These are phyloP conservation scores for Clitopilus passeckerianus DNA, from an alignment of 768 basidiomycete species.

Conservation along the genomic window DNA sequence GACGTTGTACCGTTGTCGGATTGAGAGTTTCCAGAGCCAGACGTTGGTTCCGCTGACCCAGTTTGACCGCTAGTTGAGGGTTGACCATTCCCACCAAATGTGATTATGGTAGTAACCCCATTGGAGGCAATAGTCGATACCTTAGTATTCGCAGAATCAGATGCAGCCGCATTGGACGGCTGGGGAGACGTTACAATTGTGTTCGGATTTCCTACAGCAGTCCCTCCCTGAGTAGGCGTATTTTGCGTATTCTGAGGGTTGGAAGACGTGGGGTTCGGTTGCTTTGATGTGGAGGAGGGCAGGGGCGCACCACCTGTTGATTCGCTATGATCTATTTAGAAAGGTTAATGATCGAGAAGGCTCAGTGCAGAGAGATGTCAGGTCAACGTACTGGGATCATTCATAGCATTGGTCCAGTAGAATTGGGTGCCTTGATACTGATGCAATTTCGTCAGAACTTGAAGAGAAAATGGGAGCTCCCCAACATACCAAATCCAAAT, in stretches of 20 bases:
- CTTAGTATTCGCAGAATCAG: neutral
- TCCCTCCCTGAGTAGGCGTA: neutral
- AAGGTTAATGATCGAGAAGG: too few species aligned
- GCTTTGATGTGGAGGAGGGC: neutral
- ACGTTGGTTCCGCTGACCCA: neutral
- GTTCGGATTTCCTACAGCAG: neutral
- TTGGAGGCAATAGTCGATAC: neutral
- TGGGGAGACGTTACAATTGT: neutral
- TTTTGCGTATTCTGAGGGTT: neutral
- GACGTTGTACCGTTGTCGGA: neutral
- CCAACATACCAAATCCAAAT: neutral
- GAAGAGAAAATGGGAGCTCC: neutral
- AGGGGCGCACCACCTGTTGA: neutral
- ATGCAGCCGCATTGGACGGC: neutral
- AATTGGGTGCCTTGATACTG: neutral
- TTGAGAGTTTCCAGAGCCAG: neutral
- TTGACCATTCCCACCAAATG: neutral
- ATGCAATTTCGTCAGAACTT: neutral
- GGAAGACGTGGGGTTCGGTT: neutral
- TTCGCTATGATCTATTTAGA: neutral
- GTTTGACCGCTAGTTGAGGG: neutral
- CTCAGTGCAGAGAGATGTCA: too few species aligned
- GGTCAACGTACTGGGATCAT: neutral
- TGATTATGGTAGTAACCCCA: neutral
- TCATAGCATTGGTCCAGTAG: neutral